Conservation (phyloP, 2,329 filamentous ascomycete species). For the Microdochium nivale region DNA sequence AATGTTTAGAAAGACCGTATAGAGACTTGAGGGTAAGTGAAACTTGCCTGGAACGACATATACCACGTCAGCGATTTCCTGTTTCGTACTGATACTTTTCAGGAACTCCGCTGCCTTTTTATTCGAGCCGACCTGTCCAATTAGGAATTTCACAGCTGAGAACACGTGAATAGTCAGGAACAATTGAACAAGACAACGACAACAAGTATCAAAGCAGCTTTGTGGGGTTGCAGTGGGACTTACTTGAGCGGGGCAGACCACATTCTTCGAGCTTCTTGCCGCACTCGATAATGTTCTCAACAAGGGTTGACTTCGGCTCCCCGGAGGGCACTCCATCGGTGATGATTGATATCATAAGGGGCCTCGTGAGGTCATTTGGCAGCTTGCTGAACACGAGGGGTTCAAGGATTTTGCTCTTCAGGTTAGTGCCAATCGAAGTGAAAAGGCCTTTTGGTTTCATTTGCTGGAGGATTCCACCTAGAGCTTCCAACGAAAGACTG, state of each 20-base stretch:
- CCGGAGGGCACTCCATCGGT: slow-evolving; percentile 6
- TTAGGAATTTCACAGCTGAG: slow-evolving; percentile 4
- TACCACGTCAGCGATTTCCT: background rate
- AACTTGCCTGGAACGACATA: slow-evolving; percentile 3
- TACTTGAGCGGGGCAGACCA: slow-evolving; percentile 5
- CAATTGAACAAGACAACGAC: background rate
- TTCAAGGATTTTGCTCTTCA: slow-evolving; percentile 7
- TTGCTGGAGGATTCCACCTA: background rate
- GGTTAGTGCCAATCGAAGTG: slow-evolving; percentile 7
- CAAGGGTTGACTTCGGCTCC: slow-evolving; percentile 2
- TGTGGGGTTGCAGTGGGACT: background rate
- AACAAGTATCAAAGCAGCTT: background rate
- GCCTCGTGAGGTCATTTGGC: slow-evolving; percentile 2
- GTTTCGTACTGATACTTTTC: background rate
- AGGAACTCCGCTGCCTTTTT: background rate
- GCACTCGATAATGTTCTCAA: slow-evolving; percentile 5
- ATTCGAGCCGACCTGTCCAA: slow-evolving; percentile 4
- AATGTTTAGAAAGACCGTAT: background rate
- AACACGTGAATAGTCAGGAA: background rate
- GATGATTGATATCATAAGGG: slow-evolving; percentile 8
- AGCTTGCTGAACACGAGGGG: slow-evolving; percentile 8
- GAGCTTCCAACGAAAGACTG: slow-evolving; percentile 1
- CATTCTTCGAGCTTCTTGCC: slow-evolving; percentile 4
- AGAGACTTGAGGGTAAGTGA: background rate
- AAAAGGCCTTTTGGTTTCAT: background rate